These are phyloP conservation scores for Aspergillus latus DNA, from an alignment of 2,329 filamentous ascomycete species.

Conservation along the genomic window DNA sequence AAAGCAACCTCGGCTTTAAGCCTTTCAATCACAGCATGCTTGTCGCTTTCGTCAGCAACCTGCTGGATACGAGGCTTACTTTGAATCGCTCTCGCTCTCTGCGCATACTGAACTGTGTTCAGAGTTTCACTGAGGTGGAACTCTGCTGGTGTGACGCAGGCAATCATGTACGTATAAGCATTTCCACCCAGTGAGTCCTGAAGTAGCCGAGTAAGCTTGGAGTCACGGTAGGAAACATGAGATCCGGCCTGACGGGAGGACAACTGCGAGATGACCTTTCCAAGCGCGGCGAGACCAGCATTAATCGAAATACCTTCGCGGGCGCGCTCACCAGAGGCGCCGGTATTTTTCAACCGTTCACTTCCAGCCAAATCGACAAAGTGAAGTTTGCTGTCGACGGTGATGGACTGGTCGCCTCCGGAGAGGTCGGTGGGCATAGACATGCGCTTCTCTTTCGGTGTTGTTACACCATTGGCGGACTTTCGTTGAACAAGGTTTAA, in stretches of 20 bases:
- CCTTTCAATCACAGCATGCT: conserved; percentile 88
- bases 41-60: conserved; percentile 82
- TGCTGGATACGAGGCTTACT: conserved; percentile 97
- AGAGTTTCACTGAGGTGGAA: conserved; percentile 97
- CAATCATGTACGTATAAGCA: conserved; percentile 99
- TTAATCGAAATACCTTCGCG: conserved; percentile 99
- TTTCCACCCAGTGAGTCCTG: conserved; percentile 97
- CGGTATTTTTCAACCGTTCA: conserved; percentile 94
- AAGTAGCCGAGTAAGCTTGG: conserved; percentile 88
- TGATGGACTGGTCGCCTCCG: conserved; percentile 63
- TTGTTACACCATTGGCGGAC: conserved; percentile 41
- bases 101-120: conserved; percentile 96
- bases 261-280: conserved; percentile 97
- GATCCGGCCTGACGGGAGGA: conserved; percentile 84
- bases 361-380: conserved; percentile 98
- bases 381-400: conserved; percentile 95
- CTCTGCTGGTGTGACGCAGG: conserved; percentile 93
- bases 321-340: conserved; percentile 88
- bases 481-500: conserved; percentile 86
- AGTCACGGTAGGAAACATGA: conserved; percentile 96
- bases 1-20: conserved; percentile 93
- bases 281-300: conserved; percentile 86
- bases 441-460: conserved; percentile 74
- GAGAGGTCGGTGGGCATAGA: conserved; percentile 84
- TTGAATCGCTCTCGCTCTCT: conserved; percentile 92